Evolutionary conservation across 1,139 yeast species (phyloP), one percentile per base, ranked within the genome.

Genomic region (Yamadazyma sp.): DNA sequence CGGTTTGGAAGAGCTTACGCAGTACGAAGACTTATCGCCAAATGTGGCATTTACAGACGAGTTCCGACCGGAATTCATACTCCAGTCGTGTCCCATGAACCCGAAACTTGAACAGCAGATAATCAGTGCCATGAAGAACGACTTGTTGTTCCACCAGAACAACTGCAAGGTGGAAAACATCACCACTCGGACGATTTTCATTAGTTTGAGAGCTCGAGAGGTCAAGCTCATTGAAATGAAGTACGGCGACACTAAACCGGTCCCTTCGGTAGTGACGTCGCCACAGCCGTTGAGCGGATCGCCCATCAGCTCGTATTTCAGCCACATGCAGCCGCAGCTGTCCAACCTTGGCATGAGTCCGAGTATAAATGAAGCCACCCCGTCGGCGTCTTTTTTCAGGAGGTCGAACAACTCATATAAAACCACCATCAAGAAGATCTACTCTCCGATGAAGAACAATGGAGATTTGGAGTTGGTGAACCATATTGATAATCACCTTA

Each of bases 121-220:
- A 6, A 56, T 71, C 26, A 59, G 61, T 25, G 63, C 81, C 11
- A 79, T 80, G 85, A 79, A 75, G 48, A 67, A 68, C 42, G 86
- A 80, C 50, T 53, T 80, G 39, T 53, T 67, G 21, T 70, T 69
- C 44, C 67, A 62, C 44, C 74, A 66, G 46, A 67, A 63, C 41
- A 65, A 64, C 45, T 64, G 65, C 39, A 59, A 57, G 12, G 61
- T 57, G 37, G 62, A 56, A 15, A 50, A 53, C 32, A 63, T 70
- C 3, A 52, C 57, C 10, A 59, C 73, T 7, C 51, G 67, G 27
- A 67, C 76, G 0, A 53, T 72, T 2, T 65, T 70, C 38, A 55
- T 80, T 3, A 75, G 80, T 39, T 59, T 80, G 34, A 56, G 84
- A 29, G 80, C 80, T 1, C 58, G 84, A 21, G 86, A 80, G 46